These are phyloP conservation scores for Boletus patriciae DNA, from an alignment of 768 basidiomycete species.

Conservation along the genomic window DNA sequence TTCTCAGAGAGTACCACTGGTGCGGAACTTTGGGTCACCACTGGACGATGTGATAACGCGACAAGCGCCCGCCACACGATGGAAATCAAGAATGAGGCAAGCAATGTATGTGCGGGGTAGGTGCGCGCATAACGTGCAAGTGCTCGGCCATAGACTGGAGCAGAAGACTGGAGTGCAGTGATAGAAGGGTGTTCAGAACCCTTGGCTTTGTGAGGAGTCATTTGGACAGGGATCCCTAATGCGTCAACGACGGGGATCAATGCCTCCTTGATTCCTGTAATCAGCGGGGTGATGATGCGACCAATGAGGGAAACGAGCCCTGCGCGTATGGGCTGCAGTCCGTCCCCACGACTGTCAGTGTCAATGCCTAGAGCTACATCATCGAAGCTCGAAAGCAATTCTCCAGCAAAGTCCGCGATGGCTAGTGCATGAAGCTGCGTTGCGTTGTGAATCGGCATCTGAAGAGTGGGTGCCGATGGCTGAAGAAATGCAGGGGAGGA, in stretches of 20 bases:
- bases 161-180: constrained; percentile 51
- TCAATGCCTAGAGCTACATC: constrained; percentile 62
- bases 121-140: constrained; percentile 57
- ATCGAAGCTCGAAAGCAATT: constrained; percentile 71
- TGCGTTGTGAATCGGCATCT: constrained; percentile 55
- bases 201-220: constrained; percentile 19
- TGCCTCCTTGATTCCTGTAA: constrained; percentile 59
- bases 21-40: constrained; percentile 43
- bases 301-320: constrained; percentile 67
- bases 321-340: constrained; percentile 66
- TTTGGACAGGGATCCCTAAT: constrained; percentile 49
- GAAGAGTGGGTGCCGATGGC: constrained; percentile 49
- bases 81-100: constrained; percentile 72
- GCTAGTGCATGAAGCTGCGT: constrained; percentile 72
- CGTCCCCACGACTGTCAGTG: constrained; percentile 61
- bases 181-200: constrained; percentile 56
- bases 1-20: constrained; percentile 35
- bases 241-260: constrained; percentile 61
- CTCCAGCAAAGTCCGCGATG: constrained; percentile 67
- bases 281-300: constrained; percentile 64
- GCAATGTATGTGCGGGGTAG: constrained; percentile 52
- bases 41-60: constrained; percentile 62
- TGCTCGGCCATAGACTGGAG: constrained; percentile 61
- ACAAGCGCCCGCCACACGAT: constrained; percentile 74
- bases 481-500: constrained; percentile 62